Conservation (phyloP, 2,329 filamentous ascomycete species). For the Penicillium sp. region DNA sequence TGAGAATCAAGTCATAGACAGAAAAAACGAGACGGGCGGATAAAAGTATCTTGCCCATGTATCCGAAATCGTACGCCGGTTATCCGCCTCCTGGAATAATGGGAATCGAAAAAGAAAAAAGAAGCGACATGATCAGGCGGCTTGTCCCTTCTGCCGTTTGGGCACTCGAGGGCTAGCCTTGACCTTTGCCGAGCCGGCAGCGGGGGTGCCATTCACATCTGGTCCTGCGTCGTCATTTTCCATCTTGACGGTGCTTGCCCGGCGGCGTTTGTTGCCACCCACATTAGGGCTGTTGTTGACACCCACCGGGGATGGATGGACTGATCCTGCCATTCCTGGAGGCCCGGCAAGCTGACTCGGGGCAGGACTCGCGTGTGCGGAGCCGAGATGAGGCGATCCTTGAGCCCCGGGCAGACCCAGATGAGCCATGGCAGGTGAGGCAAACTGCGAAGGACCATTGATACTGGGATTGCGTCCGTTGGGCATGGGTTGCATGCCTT, state of each 20-base stretch:
- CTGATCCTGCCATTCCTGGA: slow-evolving; percentile 55
- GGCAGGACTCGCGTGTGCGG: slow-evolving; percentile 46
- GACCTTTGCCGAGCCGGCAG: slow-evolving; percentile 38
- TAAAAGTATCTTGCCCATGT: slow-evolving; percentile 21
- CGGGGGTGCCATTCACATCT: slow-evolving; percentile 49
- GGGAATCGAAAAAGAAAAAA: slow-evolving; percentile 7
- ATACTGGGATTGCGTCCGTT: slow-evolving; percentile 44
- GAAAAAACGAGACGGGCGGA: slow-evolving; percentile 12
- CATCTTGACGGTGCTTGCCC: slow-evolving; percentile 57
- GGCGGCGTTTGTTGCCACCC: slow-evolving; percentile 52
- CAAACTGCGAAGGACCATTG: slow-evolving; percentile 50
- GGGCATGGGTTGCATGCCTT: slow-evolving; percentile 32
- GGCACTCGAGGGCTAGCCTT: slow-evolving; percentile 47
- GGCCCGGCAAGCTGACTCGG: slow-evolving; percentile 46
- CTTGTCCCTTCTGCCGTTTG: slow-evolving; percentile 46
- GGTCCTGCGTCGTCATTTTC: slow-evolving; percentile 50
- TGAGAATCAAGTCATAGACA: slow-evolving; percentile 13
- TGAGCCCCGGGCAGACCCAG: slow-evolving; percentile 47
- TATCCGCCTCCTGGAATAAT: slow-evolving; percentile 23
- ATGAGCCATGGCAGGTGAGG: slow-evolving; percentile 56
- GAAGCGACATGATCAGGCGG: slow-evolving; percentile 24
- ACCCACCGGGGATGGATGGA: slow-evolving; percentile 51
- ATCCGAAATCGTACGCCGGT: slow-evolving; percentile 31
- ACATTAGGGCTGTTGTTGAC: slow-evolving; percentile 61
- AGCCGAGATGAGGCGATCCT: slow-evolving; percentile 51